phyloP scores from a whole-genome alignment of 177 flowering plant genomes.

The Vitis hybrid region DNA sequence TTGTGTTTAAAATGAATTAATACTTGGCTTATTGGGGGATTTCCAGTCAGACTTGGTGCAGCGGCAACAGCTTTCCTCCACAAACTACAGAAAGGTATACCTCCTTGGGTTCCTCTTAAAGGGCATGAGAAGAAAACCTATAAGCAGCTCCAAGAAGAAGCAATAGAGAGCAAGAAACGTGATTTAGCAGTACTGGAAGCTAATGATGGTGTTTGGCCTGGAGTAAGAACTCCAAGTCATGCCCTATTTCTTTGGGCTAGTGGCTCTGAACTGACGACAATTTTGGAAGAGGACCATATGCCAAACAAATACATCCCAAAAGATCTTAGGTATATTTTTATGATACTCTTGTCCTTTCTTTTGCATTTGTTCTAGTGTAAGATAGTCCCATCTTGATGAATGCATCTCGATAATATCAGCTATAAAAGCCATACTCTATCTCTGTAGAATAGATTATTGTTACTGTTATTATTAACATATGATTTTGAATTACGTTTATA shows the following conservation, averaged over 20 bases:
- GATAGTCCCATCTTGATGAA: no score
- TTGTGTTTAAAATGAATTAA: conserved; percentile 1
- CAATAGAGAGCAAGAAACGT: conserved; percentile 81
- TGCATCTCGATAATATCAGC: no score
- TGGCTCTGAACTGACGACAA: conserved; percentile 81
- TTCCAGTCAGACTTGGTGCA: conserved; percentile 82
- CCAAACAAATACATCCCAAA: conserved; percentile 92
- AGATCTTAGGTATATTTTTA: conserved; percentile 66
- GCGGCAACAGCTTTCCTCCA: conserved; percentile 84
- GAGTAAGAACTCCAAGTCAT: conserved; percentile 82
- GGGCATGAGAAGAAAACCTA: conserved; percentile 81
- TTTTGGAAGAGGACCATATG: conserved; percentile 84
- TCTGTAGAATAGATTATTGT: no score
- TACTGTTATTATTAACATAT: no score
- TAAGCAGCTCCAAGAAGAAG: conserved; percentile 89
- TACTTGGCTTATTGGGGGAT: conserved; percentile 11
- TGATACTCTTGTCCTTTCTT: not conserved
- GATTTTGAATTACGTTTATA: no score
- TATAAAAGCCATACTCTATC: no score
- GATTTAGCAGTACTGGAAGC: conserved; percentile 87
- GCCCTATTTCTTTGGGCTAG: conserved; percentile 96
- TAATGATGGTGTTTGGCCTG: conserved; percentile 93
- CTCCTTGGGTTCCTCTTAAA: conserved; percentile 93
- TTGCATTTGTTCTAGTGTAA: not conserved
- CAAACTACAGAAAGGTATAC: conserved; percentile 82